Base-by-base conservation (phyloP, 768 basidiomycete species). In the Rubroboletus satanas region DNA sequence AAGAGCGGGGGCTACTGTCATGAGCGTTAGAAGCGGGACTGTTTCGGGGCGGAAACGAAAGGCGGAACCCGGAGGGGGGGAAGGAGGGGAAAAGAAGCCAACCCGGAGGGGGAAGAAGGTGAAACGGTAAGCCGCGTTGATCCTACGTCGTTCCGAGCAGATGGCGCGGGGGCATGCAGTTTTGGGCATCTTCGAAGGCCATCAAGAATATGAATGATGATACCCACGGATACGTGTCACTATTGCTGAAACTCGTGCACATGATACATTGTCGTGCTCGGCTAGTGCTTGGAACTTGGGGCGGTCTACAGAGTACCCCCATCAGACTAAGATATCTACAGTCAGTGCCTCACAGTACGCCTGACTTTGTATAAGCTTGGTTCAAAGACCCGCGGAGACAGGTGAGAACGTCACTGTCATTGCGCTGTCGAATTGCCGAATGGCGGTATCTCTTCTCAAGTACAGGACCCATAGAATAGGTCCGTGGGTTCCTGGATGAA, bases 21-120 rank as follows among this genome's bases (percentile, higher is more conserved):
- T 96, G 42, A 93, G 88, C 62, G 79, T 97, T 21, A 91, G 88
- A 69, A 71, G 51, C 0, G 66, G 63, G 36, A 66, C 62, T 6
- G 58, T 60, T 5, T 69, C 68, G 1, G 78, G 77, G 4, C 75
- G 81, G 61, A 88, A 90, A 65, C 75, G 87, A 62, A 90, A 89
- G 72, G 75, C 74, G 48, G 58, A 23, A 18, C 33, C 26, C 33
- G 71, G 67, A 26, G 67, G 70, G 63, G 48, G 67, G 64, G 51
- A 74, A 73, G 57, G 69, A 43, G 65, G 52, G 44, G 72, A 26
- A 79, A 73, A 82, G 71, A 85, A 83, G 63, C 68, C 73, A 35
- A 77, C 80, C 56, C 76, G 78, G 42, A 70, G 71, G 52, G 66
- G 75, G 15, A 79, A 79, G 62, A 79, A 77, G 62, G 56, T 59